A percentile compares a stretch with the other conserved stretches of the same genome.
Evolutionary conservation across 2,329 filamentous ascomycete species (phyloP).

Genomic region (Botryotinia convoluta): DNA sequence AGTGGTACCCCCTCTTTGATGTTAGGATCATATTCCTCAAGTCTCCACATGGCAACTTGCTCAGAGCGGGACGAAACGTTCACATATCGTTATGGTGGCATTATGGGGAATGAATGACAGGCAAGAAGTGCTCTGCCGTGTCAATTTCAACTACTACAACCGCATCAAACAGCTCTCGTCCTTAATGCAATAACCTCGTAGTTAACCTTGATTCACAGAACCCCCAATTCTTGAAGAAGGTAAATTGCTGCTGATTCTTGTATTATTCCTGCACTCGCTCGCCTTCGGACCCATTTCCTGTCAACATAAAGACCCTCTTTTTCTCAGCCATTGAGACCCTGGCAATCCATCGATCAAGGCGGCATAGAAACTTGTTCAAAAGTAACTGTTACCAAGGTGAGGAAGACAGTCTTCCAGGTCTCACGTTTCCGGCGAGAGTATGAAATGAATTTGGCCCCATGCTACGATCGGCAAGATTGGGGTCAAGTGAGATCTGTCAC

Average conservation of each 20-base stretch:
- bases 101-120: neutral
- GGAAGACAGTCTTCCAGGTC: neutral
- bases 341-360: neutral
- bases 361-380: neutral
- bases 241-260: neutral
- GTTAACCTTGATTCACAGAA: neutral
- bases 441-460: neutral
- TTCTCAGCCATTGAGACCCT: neutral
- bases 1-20: neutral
- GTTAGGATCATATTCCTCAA: neutral
- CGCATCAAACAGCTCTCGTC: conserved; percentile 8
- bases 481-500: neutral
- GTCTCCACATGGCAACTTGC: neutral
- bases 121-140: neutral
- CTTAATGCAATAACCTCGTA: neutral
- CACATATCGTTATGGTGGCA: neutral
- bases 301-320: neutral
- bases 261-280: neutral
- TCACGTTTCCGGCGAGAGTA: neutral
- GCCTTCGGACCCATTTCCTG: neutral
- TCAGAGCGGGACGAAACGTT: neutral
- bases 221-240: neutral
- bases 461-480: conserved; percentile 4
- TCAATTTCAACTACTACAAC: neutral
- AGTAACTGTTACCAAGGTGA: neutral